phyloP scores from a whole-genome alignment of 345 rosid species.

The Physaria fendleri region DNA sequence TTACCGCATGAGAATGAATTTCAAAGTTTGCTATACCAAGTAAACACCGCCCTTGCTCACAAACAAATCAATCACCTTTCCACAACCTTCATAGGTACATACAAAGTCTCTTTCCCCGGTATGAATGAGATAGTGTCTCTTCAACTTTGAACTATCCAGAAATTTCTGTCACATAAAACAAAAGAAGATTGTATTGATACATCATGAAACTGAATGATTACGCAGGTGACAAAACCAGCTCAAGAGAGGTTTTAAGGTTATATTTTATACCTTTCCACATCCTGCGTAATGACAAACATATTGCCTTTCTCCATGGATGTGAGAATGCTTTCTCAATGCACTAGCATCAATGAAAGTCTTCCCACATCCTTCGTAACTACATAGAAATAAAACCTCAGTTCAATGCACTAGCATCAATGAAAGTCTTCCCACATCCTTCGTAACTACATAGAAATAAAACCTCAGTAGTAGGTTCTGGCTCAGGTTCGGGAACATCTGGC shows the following conservation, averaged over 20 bases:
- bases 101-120: constrained; percentile 81
- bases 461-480: constrained; percentile 92
- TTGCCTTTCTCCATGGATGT: constrained; percentile 92
- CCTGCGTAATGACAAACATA: constrained; percentile 70
- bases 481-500: constrained; percentile 65
- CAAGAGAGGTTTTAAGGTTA: not conserved
- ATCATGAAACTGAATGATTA: not conserved
- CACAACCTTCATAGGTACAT: constrained; percentile 96
- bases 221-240: not conserved
- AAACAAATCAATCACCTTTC: constrained; percentile 79
- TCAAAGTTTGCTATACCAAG: not conserved
- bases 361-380: constrained; percentile 94
- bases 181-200: not conserved
- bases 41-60: not conserved
- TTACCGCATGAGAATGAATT: not conserved
- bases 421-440: constrained; percentile 93
- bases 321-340: constrained; percentile 93
- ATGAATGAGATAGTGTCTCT: constrained; percentile 91
- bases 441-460: constrained; percentile 95
- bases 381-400: constrained; percentile 92
- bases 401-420: constrained; percentile 91
- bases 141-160: constrained; percentile 95
- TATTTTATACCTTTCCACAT: constrained; percentile 83
- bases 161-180: constrained; percentile 66
- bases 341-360: constrained; percentile 93